Evolutionary conservation across 306 rosid genomes (phyloP), one percentile per base, ranked within the genome.

Genomic region (Cicer cuneatum): DNA sequence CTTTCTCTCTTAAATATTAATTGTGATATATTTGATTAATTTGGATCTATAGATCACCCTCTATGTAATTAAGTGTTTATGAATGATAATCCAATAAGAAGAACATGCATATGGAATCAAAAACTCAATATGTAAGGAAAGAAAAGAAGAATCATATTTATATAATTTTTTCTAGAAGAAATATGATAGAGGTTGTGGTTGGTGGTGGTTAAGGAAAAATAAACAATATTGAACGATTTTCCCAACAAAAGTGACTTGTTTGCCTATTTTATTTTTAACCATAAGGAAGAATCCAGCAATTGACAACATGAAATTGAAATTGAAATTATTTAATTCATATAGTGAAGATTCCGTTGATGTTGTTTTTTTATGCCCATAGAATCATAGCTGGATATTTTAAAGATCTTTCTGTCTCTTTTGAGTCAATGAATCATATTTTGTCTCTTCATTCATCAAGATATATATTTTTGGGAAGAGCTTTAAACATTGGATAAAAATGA

Each of bases 71-170:
- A 54, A 18, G 38, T 14, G 37, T 65, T 63, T 51, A 40, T n/a
- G 53, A 7, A 52, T 18, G 48, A 75, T 19, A 21, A 0, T 76
- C 66, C 47, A 47, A 33, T 12, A 66, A 46, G 14, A 71, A 73
- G 52, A 73, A 45, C 65, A 61, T 54, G 42, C 35, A 29, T 29
- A 54, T 48, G 21, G 56, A 41, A 72, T 13, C 45, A 14, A 48
- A 8, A 15, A 47, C 24, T 54, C n/a, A 14, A 29, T 29, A 5
- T 42, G 13, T 14, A 49, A 46, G 19, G 61, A 10, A 77, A 57
- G 48, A 65, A 37, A 46, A 46, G n/a, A 43, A 43, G 37, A 71
- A 18, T 39, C 54, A 62, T 63, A 29, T 29, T 4, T 29, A 29
- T 29, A 3, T 29, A 29, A 29, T 29, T 29, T 0, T 61, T 78